Conservation (phyloP, 371 early-diverging fungal genomes). For the Chytridiales sp. region DNA sequence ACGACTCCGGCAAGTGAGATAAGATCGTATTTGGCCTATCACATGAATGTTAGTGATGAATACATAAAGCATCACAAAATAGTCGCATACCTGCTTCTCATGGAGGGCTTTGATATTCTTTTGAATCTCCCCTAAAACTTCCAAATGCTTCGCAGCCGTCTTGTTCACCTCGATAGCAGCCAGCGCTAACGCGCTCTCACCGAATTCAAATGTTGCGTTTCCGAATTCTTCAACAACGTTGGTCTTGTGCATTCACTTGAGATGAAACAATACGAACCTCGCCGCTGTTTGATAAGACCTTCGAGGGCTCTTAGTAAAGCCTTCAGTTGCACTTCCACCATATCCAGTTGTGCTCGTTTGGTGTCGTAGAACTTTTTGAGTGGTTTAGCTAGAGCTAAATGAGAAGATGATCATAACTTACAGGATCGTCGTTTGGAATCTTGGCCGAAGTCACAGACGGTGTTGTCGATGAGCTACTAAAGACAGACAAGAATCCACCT, state of each 20-base stretch:
- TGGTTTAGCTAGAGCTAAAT: neutral
- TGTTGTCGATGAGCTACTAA: conserved; percentile 50
- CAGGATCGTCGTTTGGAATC: conserved; percentile 40
- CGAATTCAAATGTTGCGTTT: conserved; percentile 75
- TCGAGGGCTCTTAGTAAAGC: conserved; percentile 80
- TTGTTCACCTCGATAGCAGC: conserved; percentile 72
- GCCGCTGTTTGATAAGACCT: conserved; percentile 74
- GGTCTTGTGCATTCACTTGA: neutral
- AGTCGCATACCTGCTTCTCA: conserved; percentile 45
- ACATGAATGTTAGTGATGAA: neutral
- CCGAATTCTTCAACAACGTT: conserved; percentile 60
- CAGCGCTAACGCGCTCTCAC: conserved; percentile 75
- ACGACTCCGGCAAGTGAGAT: conserved; percentile 72
- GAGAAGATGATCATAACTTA: conserved; percentile 5
- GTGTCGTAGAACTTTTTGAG: conserved; percentile 65
- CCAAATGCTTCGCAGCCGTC: conserved; percentile 59
- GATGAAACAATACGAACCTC: conserved; percentile 49
- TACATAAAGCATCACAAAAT: neutral
- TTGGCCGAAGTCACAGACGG: conserved; percentile 55
- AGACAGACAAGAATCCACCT: conserved; percentile 57
- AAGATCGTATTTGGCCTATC: conserved; percentile 62
- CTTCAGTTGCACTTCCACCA: conserved; percentile 81
- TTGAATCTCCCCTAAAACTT: conserved; percentile 59
- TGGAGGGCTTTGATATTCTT: conserved; percentile 75
- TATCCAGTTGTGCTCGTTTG: conserved; percentile 76